Base-by-base conservation (phyloP, 129 eudicot species). In the Pulicaria dysenterica region DNA sequence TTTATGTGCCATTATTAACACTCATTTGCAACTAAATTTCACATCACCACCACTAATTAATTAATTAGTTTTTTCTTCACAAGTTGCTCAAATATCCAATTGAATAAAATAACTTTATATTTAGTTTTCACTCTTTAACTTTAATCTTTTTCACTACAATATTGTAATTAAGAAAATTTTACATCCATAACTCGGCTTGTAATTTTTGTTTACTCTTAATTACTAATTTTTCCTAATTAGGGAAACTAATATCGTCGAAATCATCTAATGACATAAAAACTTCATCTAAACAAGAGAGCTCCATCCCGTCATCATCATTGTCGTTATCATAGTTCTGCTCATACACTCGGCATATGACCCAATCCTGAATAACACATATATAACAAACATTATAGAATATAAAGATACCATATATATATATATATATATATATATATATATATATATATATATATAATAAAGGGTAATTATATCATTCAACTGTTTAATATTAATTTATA, bases 211-310 rank as follows among this genome's bases (percentile, higher is more conserved):
- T 83, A 81, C 56, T 24, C n/a, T 41, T 64, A n/a, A n/a, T n/a
- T n/a, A 24, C 2, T 24, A 24, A 24, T 24, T 7, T 38, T 15
- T 64, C 41, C 68, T 77, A 77, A 44, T 77, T 86, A 24, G 89
- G 91, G 54, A 75, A 80, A 82, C 95, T 84, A 80, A 92, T 87
- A 48, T 92, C 98, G 54, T 92, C 98, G 5, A 53, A 76, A 82
- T 92, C 98, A 55, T 92, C 96, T 55, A 92, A 61, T 2, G 98
- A 89, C 75, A 89, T 64, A 78, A 85, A 92, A 42, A 89, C 96
- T 85, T 92, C 96, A 58, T 92, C 98, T 80, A 92, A 62, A 75
- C 98, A 87, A 16, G 98, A 92, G 60, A 92, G 91, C 77, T 85
- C 96, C 62, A 77, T 65, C 17, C 83, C 86, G 43, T 83, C 86